These are phyloP conservation scores for Chalciporus sphaerocephalus DNA, from an alignment of 768 basidiomycete species.

Conservation along the genomic window DNA sequence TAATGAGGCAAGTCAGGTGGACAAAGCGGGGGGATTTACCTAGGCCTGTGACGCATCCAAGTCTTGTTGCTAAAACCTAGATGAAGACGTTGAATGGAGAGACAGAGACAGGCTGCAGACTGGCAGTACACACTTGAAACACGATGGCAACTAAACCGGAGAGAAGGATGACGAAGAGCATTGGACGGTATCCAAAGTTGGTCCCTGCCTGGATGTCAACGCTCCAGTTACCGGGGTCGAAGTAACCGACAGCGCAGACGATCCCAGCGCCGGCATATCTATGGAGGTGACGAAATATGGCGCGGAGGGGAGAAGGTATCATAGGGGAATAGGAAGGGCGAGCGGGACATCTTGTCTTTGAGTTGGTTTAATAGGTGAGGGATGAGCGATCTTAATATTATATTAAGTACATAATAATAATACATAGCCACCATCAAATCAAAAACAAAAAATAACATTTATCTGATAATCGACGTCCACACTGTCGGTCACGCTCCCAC, in stretches of 20 bases:
- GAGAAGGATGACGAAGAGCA: constrained; percentile 44
- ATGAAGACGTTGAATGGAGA: not conserved
- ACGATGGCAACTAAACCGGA: constrained; percentile 43
- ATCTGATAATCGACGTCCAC: not conserved
- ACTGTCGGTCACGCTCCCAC: not conserved
- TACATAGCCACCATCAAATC: no score
- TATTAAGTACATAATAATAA: no score
- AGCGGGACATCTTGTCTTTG: no score
- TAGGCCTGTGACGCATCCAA: constrained; percentile 35
- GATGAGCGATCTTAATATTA: no score
- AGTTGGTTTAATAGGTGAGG: no score
- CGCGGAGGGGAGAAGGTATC: not conserved
- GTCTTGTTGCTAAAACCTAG: constrained; percentile 38
- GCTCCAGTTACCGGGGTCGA: constrained; percentile 41
- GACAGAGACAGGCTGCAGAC: not conserved
- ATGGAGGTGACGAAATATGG: constrained; percentile 28
- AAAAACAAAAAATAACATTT: no score
- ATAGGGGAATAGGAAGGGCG: constrained; percentile 5
- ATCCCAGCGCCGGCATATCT: constrained; percentile 39
- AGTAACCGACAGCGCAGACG: constrained; percentile 36
- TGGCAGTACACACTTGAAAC: constrained; percentile 30
- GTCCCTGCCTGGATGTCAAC: constrained; percentile 42
- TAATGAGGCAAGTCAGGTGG: not conserved
- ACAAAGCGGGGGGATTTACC: constrained; percentile 5
- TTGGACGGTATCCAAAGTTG: constrained; percentile 40